Percentiles rank a stretch among this genome's conserved stretches.
Evolutionary conservation across 306 rosid genomes (phyloP).

Genomic region (Ceratonia siliqua): DNA sequence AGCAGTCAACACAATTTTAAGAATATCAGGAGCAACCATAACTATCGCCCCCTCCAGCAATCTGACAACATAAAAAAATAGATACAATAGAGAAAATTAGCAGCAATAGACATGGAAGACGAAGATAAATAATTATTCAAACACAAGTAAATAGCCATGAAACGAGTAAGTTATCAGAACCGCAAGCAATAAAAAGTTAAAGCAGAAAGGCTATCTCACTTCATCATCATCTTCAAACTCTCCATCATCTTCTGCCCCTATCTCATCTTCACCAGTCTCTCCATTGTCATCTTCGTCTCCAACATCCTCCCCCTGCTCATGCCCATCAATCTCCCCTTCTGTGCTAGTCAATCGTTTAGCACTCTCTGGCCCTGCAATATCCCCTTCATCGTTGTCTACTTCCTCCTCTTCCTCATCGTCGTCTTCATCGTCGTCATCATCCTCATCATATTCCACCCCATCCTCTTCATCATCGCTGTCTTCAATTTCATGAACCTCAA

Average conservation of each 20-base stretch:
- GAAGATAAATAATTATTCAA: neutral
- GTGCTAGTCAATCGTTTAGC: constrained; percentile 64
- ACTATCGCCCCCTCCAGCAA: constrained; percentile 10
- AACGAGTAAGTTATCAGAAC: constrained; percentile 1
- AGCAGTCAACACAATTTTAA: constrained; percentile 13
- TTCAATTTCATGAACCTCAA: constrained; percentile 68
- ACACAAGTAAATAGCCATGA: neutral
- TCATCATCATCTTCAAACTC: constrained; percentile 81
- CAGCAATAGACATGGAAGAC: neutral
- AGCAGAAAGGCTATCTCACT: constrained; percentile 55
- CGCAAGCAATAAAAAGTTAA: neutral
- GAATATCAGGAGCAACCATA: neutral
- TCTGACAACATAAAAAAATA: constrained; percentile 24
- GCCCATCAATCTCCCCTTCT: constrained; percentile 93
- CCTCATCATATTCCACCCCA: constrained; percentile 70
- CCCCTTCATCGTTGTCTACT: constrained; percentile 85
- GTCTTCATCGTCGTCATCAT: constrained; percentile 53
- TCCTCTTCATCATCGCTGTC: constrained; percentile 73
- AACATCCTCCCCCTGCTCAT: constrained; percentile 90
- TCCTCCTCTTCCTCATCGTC: constrained; percentile 78
- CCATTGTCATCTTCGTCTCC: constrained; percentile 82
- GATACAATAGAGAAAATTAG: neutral
- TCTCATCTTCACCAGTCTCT: constrained; percentile 84
- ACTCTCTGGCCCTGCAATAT: constrained; percentile 60
- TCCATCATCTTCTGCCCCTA: constrained; percentile 58